A percentile compares a stretch with the other conserved stretches of the same genome.
Conservation (phyloP, 441 rosid genomes). For the Omphalea diandra region DNA sequence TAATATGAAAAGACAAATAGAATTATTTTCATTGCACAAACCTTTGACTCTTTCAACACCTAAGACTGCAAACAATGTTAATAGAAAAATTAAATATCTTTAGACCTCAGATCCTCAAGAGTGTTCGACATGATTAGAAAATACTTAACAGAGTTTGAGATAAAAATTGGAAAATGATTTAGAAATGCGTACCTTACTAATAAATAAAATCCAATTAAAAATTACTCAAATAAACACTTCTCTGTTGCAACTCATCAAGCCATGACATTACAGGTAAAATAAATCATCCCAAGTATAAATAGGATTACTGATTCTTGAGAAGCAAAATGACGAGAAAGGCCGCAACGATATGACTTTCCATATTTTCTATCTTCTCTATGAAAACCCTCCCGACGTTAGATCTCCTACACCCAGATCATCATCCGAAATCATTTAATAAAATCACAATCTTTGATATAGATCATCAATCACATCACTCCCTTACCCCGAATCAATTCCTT, state of each 20-base stretch:
- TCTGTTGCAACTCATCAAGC: too few relatives aligned
- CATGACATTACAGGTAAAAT: not conserved
- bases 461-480: not conserved
- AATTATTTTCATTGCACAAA: slow-evolving; percentile 3
- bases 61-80: not conserved
- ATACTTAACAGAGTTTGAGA: not conserved
- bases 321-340: not conserved
- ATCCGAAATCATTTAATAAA: not conserved
- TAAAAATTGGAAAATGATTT: not conserved
- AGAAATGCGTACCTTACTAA: not conserved
- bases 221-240: not conserved
- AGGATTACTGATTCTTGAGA: too few relatives aligned
- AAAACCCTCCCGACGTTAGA: not conserved
- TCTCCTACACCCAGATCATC: not conserved
- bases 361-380: not conserved
- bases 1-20: slow-evolving; percentile 6
- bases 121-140: not conserved
- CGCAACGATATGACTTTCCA: not conserved
- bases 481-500: not conserved
- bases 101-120: not conserved
- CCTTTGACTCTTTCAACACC: not conserved
- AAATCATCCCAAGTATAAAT: not conserved
- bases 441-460: not conserved
- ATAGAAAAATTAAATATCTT: not conserved
- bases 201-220: not conserved